phyloP scores from a whole-genome alignment of 495 filamentous ascomycete species.

The Choiromyces venosus region DNA sequence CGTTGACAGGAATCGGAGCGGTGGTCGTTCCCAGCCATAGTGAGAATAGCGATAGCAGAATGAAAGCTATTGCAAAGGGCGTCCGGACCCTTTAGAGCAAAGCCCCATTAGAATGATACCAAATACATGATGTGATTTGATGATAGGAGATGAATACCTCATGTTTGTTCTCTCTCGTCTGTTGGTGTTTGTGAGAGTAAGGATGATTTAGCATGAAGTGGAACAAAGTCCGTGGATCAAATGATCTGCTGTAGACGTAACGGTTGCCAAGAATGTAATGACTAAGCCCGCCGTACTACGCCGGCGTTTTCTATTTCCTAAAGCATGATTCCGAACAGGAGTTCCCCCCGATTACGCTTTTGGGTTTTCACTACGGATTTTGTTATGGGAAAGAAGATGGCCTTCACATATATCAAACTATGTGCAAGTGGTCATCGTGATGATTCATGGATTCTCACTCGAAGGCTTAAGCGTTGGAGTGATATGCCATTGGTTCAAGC shows the following conservation, averaged over 20 bases:
- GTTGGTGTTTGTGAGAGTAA: conserved; percentile 13
- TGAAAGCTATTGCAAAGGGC: conserved; percentile 72
- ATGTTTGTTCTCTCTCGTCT: conserved; percentile 16
- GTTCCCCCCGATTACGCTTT: not conserved
- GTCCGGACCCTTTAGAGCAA: conserved; percentile 52
- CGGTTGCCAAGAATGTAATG: not conserved
- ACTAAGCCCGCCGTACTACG: not conserved
- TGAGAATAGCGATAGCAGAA: conserved; percentile 66
- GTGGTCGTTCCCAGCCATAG: conserved; percentile 70
- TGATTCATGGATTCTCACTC: not conserved
- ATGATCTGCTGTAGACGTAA: not conserved
- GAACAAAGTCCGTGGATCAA: not conserved
- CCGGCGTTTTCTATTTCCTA: not conserved
- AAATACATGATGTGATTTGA: not conserved
- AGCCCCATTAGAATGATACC: conserved; percentile 14
- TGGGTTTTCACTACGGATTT: not conserved
- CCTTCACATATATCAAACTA: not conserved
- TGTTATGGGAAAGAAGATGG: not conserved
- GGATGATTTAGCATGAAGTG: not conserved
- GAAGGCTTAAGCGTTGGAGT: not conserved
- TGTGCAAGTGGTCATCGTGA: no score
- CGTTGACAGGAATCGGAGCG: conserved; percentile 62
- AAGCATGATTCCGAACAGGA: not conserved
- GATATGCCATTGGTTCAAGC: not conserved
- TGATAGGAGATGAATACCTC: conserved; percentile 9